A percentile compares a stretch with the other conserved stretches of the same genome.
Conservation (phyloP, 345 rosid species). For the Heritiera littoralis region DNA sequence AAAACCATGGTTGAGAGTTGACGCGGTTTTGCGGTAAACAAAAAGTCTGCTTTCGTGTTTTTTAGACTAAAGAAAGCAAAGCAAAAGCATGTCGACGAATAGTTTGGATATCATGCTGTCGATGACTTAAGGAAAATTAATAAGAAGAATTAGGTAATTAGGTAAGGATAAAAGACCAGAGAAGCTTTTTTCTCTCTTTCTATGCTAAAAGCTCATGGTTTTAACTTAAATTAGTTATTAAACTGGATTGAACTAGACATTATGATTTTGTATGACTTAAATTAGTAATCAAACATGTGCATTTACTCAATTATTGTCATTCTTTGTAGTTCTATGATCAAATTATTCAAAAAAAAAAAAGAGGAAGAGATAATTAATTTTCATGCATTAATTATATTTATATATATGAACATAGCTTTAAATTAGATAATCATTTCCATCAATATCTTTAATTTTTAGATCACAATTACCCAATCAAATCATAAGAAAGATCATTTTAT, state of each 20-base stretch:
- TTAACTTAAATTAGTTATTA: neutral
- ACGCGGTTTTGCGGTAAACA: constrained; percentile 30
- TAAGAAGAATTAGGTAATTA: neutral
- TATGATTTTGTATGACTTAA: neutral
- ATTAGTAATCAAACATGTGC: neutral
- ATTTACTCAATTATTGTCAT: neutral
- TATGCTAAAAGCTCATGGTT: neutral
- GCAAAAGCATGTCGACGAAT: neutral
- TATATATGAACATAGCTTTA: neutral
- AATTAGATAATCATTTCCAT: neutral
- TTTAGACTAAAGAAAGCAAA: neutral
- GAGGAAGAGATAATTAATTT: neutral
- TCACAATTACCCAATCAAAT: constrained; percentile 1
- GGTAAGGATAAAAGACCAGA: neutral
- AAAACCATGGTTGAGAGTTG: too few relatives aligned
- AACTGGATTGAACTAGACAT: neutral
- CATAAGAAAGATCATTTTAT: neutral
- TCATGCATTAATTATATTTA: neutral
- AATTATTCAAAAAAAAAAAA: neutral
- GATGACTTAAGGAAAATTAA: neutral
- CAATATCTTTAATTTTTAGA: neutral
- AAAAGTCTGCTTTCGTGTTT: neutral
- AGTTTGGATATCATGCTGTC: neutral
- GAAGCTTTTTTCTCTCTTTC: neutral
- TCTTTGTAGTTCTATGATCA: neutral